phyloP scores from a whole-genome alignment of 495 filamentous ascomycete species.

The Penicillium flavigenum region DNA sequence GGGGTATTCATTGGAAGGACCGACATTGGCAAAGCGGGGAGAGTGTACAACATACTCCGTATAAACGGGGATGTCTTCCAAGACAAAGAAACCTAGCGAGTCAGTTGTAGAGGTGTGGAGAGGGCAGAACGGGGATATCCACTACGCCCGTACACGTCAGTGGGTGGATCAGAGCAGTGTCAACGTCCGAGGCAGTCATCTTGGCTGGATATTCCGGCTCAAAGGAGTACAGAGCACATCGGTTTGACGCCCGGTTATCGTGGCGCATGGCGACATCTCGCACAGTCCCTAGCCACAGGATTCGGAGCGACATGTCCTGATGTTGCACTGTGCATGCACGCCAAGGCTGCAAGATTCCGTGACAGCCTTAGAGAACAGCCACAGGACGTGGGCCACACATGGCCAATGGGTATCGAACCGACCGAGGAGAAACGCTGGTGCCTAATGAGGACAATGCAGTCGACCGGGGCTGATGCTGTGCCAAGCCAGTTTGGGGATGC shows the following conservation, averaged over 20 bases:
- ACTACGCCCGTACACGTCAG: background rate
- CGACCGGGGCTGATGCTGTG: background rate
- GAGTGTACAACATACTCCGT: background rate
- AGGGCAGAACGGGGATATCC: background rate
- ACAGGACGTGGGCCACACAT: background rate
- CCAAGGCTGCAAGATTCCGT: slow-evolving; percentile 18
- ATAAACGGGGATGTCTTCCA: background rate
- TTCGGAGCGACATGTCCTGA: slow-evolving; percentile 6
- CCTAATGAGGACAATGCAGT: slow-evolving; percentile 14
- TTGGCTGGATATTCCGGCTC: background rate
- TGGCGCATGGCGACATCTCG: slow-evolving; percentile 20
- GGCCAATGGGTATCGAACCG: background rate
- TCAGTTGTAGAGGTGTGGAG: slow-evolving; percentile 1
- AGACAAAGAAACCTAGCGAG: slow-evolving; percentile 4
- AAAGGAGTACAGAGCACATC: background rate
- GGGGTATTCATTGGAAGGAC: slow-evolving; percentile 1
- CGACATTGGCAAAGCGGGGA: slow-evolving; percentile 14
- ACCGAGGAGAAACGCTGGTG: slow-evolving; percentile 20
- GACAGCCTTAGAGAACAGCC: slow-evolving; percentile 9
- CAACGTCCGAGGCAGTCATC: background rate
- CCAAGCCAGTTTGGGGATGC: slow-evolving; percentile 6
- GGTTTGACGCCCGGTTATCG: slow-evolving; percentile 5
- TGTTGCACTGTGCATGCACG: slow-evolving; percentile 21
- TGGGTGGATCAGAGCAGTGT: background rate
- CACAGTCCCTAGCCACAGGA: slow-evolving; percentile 22